These are phyloP conservation scores for Phialophora chinensis DNA, from an alignment of 2,329 filamentous ascomycete genomes.

Conservation along the genomic window DNA sequence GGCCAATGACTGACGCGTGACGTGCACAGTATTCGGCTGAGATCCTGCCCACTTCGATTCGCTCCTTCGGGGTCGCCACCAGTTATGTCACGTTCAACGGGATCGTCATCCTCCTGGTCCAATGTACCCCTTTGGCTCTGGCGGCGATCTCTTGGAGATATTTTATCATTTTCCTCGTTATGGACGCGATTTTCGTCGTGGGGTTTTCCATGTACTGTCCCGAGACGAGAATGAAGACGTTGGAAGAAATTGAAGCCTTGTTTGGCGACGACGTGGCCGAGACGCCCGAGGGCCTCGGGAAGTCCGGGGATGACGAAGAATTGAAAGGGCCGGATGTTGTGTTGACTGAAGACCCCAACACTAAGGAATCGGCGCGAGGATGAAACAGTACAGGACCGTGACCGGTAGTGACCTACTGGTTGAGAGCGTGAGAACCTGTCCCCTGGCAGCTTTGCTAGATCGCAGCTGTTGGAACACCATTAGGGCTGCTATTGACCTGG, in stretches of 20 bases:
- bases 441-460: too few species aligned
- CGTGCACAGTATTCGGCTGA: constrained; percentile 18
- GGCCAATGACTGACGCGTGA: not conserved
- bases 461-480: too few species aligned
- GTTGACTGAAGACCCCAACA: not conserved
- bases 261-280: constrained; percentile 39
- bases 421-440: too few species aligned
- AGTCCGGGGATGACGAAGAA: not conserved
- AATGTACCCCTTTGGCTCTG: constrained; percentile 62
- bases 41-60: constrained; percentile 21
- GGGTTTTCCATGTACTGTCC: constrained; percentile 62
- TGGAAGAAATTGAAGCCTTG: constrained; percentile 41
- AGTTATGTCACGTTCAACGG: constrained; percentile 40
- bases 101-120: constrained; percentile 60
- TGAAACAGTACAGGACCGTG: too few species aligned
- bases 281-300: constrained; percentile 3
- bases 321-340: not conserved
- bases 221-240: constrained; percentile 40
- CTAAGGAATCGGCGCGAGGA: not conserved
- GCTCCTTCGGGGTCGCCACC: constrained; percentile 18
- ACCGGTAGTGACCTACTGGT: too few species aligned
- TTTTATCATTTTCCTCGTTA: constrained; percentile 64
- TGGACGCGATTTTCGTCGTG: constrained; percentile 57
- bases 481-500: too few species aligned
- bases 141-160: constrained; percentile 63